Percentiles rank a stretch among this genome's conserved stretches.
These are phyloP conservation scores for Strobilomyces dryophilus DNA, from an alignment of 768 basidiomycete genomes.

Conservation along the genomic window DNA sequence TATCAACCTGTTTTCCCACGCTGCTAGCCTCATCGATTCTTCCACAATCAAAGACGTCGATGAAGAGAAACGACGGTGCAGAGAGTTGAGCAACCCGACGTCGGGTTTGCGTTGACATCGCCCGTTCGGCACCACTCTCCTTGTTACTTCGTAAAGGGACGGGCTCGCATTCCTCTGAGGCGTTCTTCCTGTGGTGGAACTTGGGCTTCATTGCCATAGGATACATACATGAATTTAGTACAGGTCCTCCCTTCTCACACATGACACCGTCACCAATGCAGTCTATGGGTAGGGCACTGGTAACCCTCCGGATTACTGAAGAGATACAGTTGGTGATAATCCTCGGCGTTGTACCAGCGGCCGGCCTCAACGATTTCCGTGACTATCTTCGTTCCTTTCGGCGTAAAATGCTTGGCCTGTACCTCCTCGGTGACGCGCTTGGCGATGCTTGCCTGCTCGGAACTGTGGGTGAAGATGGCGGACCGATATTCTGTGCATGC, in stretches of 20 bases:
- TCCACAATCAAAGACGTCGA: conserved; percentile 46
- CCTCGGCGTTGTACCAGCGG: conserved; percentile 79
- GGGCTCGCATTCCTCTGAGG: conserved; percentile 53
- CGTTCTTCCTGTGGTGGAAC: conserved; percentile 29
- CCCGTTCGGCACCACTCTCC: conserved; percentile 58
- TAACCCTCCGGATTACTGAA: conserved; percentile 82
- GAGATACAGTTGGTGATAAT: conserved; percentile 80
- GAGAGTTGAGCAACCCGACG: conserved; percentile 50
- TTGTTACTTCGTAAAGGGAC: conserved; percentile 58
- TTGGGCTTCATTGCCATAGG: background rate
- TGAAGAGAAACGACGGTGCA: conserved; percentile 57
- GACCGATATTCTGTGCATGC: conserved; percentile 77
- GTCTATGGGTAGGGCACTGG: conserved; percentile 83
- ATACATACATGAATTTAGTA: background rate
- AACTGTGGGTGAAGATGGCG: conserved; percentile 77
- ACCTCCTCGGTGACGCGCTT: conserved; percentile 77
- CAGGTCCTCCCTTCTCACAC: background rate
- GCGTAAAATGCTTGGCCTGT: conserved; percentile 77
- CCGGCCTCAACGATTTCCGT: conserved; percentile 70
- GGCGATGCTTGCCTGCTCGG: conserved; percentile 70
- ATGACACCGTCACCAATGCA: conserved; percentile 63
- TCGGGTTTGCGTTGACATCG: conserved; percentile 53
- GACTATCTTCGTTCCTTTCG: conserved; percentile 67
- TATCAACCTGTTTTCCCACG: conserved; percentile 1
- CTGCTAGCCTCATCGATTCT: conserved; percentile 30